Evolutionary conservation across 2,329 filamentous ascomycete species (phyloP), one percentile per base, ranked within the genome.

Genomic region (Coleophoma eucalyptorum): DNA sequence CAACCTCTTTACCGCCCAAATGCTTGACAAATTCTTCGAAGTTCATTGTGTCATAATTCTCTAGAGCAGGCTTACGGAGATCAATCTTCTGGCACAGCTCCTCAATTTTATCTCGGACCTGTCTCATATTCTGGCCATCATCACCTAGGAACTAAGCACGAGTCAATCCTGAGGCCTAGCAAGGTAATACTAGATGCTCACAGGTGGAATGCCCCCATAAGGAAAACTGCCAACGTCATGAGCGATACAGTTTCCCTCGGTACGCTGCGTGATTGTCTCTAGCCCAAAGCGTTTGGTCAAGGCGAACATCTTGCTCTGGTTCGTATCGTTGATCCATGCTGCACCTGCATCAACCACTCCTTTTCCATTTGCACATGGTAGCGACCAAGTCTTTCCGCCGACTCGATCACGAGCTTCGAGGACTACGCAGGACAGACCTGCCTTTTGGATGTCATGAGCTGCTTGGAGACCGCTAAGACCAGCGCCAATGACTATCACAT

Each of bases 291-390:
- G 56, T 43, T 68, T 55, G 0, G 69, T 69, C 7, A 79, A 60
- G 0, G 60, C 66, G 53, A 64, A 73, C 45, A 82, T 72, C 16
- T 53, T 43, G 2, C 53, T 49, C 42, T 59, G 57, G 47, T 57
- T 57, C 1, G 53, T 56, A 43, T 59, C 55, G 26, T 84, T 84
- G 55, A 83, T 75, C 81, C 80, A 84, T 0, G 77, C 78, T 0
- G 78, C 81, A 3, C 80, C 80, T 0, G 81, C 59, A 19, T 84
- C 81, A 5, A 74, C 67, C 0, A 66, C 53, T 0, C 72, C 73
- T 3, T 61, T 63, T 26, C 60, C 69, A 31, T 52, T 48, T 1
- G 52, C 50, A 2, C 49, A 35, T 11, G 51, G 51, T 5, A 55
- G 50, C 35, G 44, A 51, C 56, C 55, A 71, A 0, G 64, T 69